Base-by-base conservation (phyloP, 257 asterid genomes). In the Thymus quinquecostatus region DNA sequence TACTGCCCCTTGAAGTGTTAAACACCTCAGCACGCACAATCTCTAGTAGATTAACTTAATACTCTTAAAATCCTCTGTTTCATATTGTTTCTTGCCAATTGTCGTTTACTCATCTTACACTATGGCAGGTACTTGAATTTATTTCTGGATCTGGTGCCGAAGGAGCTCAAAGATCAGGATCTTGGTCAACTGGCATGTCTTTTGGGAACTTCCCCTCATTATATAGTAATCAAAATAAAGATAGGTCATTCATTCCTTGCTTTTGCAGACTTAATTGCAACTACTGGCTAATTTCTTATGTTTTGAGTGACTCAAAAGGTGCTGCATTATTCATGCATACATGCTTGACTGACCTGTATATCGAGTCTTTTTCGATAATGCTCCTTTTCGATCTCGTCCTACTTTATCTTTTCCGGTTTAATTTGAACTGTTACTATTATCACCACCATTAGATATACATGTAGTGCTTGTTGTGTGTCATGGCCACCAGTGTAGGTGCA, bases 61-160 rank as follows among this genome's bases (percentile, higher is more conserved):
- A 21, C 21, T 21, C 21, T 21, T 21, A 21, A 21, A 21, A 21
- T 21, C 21, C 21, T 21, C 21, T 21, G 64, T 60, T 49, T 71
- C 34, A 34, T 34, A 36, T 2, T 30, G 32, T 70, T 28, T 8
- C 33, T 66, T 43, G 21, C 50, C 33, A 14, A 43, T 67, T 71
- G n/a, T 63, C 14, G 10, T 63, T 33, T 58, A 70, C 66, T 32
- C 71, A 40, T 49, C 54, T 56, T 74, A 27, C 74, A 21, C 64
- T 34, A n/a, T 75, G 63, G 70, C 86, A 89, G 92, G 91, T 77
- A 83, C 90, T 77, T 86, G 86, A 88, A 61, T 69, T 54, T 57
- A 45, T 71, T 36, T 77, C 54, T 80, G 78, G 75, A 69, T 64
- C 72, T 57, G 60, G 80, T 71, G 71, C 66, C 56, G 59, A 54